Evolutionary conservation across 176 grass and related monocot species (phyloP).

Genomic region (Elymus sibiricus): DNA sequence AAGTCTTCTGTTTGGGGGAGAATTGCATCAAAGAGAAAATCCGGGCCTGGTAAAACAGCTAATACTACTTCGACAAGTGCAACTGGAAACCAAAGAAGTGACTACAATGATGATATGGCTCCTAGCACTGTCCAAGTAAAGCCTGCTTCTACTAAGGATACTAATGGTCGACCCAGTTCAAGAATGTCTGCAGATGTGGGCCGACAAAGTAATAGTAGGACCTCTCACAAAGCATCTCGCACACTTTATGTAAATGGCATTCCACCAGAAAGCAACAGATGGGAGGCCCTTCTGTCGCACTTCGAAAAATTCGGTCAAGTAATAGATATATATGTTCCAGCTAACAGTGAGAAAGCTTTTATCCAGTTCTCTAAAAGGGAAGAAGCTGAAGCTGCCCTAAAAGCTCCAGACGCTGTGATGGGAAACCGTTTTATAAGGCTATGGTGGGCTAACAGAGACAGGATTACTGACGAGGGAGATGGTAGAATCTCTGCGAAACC

Average conservation of each 20-base stretch:
- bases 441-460: conserved; percentile 97
- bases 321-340: conserved; percentile 95
- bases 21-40: conserved; percentile 53
- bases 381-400: conserved; percentile 92
- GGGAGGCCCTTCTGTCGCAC: conserved; percentile 69
- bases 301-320: conserved; percentile 90
- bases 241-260: conserved; percentile 93
- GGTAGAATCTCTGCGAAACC: conserved; percentile 25
- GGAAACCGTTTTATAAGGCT: conserved; percentile 99
- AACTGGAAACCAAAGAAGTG: conserved; percentile 38
- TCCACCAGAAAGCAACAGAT: conserved; percentile 76
- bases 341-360: conserved; percentile 86
- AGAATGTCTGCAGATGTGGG: conserved; percentile 43
- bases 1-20: conserved; percentile 85
- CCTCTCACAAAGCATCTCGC: conserved; percentile 82
- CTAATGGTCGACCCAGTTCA: conserved; percentile 31
- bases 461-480: conserved; percentile 54
- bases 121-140: conserved; percentile 38
- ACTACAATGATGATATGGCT: conserved; percentile 33
- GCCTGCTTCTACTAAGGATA: conserved; percentile 30
- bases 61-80: conserved; percentile 34
- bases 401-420: conserved; percentile 96
- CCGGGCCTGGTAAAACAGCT: conserved; percentile 31
- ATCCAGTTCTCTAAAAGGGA: conserved; percentile 95
- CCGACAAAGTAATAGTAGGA: conserved; percentile 42